Evolutionary conservation across 495 filamentous ascomycete species (phyloP).

Genomic region (Penicillium daleae): DNA sequence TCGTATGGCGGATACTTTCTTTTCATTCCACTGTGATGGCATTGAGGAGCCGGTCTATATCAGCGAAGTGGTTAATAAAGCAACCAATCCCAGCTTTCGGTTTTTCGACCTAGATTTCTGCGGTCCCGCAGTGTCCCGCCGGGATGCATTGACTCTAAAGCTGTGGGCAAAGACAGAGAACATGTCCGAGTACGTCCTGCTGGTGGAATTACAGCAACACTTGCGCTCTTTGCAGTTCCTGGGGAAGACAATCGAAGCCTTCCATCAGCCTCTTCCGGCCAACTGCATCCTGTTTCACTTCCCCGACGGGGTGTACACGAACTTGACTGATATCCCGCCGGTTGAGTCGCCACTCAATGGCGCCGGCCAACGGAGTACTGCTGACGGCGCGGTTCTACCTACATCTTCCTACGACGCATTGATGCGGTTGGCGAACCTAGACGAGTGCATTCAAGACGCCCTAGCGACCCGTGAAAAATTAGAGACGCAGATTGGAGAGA

Average conservation of each 20-base stretch:
- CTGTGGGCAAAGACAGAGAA: constrained; percentile 73
- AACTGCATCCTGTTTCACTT: constrained; percentile 91
- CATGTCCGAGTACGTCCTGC: constrained; percentile 59
- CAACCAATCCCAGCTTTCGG: constrained; percentile 89
- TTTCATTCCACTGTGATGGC: constrained; percentile 74
- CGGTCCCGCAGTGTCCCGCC: constrained; percentile 66
- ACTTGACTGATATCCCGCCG: constrained; percentile 61
- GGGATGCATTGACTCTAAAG: constrained; percentile 66
- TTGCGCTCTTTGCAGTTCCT: constrained; percentile 78
- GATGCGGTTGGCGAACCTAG: constrained; percentile 86
- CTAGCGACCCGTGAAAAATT: constrained; percentile 75
- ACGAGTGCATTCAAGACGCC: constrained; percentile 92
- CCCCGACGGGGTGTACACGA: constrained; percentile 85
- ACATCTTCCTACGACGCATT: constrained; percentile 90
- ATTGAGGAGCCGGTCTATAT: constrained; percentile 80
- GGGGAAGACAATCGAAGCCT: constrained; percentile 73
- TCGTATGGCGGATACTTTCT: constrained; percentile 86
- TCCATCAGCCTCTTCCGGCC: constrained; percentile 73
- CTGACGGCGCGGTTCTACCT: constrained; percentile 40
- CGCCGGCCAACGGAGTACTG: constrained; percentile 30
- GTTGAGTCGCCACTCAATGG: constrained; percentile 33
- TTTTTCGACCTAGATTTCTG: constrained; percentile 78
- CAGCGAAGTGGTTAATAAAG: constrained; percentile 77
- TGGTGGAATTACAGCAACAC: constrained; percentile 74
- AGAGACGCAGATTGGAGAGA: constrained; percentile 73